Evolutionary conservation across 1,284 basidiomycete genomes (phyloP).

Genomic region (Naganishia albida): DNA sequence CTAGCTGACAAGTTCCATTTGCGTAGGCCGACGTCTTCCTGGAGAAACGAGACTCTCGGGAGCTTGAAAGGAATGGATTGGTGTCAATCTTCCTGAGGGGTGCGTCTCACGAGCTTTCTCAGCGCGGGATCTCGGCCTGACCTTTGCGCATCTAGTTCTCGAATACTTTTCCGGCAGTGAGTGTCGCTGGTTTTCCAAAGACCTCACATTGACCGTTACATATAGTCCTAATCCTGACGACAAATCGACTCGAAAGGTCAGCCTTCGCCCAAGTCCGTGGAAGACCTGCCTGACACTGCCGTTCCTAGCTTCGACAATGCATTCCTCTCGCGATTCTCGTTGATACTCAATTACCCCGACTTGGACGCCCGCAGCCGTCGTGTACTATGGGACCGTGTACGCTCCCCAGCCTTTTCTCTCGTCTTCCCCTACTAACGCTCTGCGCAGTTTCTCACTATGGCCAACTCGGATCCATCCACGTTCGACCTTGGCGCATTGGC

Average conservation of each 20-base stretch:
- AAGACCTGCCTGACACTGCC: not conserved
- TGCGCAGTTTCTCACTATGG: slow-evolving; percentile 14
- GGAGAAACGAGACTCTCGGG: slow-evolving; percentile 26
- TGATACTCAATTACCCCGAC: slow-evolving; percentile 35
- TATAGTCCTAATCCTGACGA: slow-evolving; percentile 35
- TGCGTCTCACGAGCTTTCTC: not conserved
- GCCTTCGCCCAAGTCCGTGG: not conserved
- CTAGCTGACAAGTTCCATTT: not conserved
- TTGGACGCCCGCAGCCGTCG: slow-evolving; percentile 29
- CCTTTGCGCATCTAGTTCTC: slow-evolving; percentile 23
- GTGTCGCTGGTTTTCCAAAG: not conserved
- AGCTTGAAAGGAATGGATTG: slow-evolving; percentile 35
- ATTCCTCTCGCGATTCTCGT: slow-evolving; percentile 36
- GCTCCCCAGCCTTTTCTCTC: not conserved
- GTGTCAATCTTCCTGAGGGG: slow-evolving; percentile 34
- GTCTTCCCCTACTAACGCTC: not conserved
- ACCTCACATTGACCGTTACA: not conserved
- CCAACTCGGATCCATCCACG: not conserved
- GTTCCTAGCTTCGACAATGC: slow-evolving; percentile 36
- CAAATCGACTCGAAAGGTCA: slow-evolving; percentile 32
- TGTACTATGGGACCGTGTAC: slow-evolving; percentile 32
- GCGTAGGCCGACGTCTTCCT: slow-evolving; percentile 36
- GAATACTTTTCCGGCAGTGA: slow-evolving; percentile 36
- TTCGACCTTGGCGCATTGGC: slow-evolving; percentile 31
- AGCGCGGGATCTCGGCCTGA: not conserved